Evolutionary conservation across 768 basidiomycete genomes (phyloP).

Genomic region (Tubosaeta brunneosetosa): DNA sequence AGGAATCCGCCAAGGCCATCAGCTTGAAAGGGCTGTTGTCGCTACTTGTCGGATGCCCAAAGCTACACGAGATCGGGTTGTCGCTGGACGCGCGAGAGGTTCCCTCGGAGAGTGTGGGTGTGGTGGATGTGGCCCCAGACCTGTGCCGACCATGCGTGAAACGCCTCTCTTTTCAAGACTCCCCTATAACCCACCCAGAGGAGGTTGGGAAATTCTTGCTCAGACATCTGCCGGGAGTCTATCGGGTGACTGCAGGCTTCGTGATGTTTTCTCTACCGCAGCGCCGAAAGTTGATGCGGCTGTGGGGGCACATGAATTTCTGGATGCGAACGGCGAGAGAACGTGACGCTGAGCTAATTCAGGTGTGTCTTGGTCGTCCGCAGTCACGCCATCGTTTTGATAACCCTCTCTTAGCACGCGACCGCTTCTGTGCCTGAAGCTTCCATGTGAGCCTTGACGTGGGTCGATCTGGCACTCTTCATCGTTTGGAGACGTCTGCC

Average conservation of each 20-base stretch:
- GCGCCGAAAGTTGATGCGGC: background rate
- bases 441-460: background rate
- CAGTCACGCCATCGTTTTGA: background rate
- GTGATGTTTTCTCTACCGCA: background rate
- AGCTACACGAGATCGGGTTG: background rate
- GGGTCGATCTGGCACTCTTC: background rate
- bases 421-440: background rate
- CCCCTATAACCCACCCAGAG: background rate
- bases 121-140: background rate
- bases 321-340: background rate
- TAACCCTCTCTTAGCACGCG: background rate
- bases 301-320: background rate
- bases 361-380: background rate
- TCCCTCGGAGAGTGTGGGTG: background rate
- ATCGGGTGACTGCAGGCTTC: background rate
- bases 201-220: background rate
- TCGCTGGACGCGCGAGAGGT: constrained; percentile 1
- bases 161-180: background rate
- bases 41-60: background rate
- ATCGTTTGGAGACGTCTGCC: background rate
- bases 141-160: background rate
- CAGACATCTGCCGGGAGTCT: background rate
- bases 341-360: background rate
- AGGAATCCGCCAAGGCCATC: background rate
- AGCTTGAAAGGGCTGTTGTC: background rate